Conservation (phyloP, 768 basidiomycete genomes). For the Phallus indusiatus region DNA sequence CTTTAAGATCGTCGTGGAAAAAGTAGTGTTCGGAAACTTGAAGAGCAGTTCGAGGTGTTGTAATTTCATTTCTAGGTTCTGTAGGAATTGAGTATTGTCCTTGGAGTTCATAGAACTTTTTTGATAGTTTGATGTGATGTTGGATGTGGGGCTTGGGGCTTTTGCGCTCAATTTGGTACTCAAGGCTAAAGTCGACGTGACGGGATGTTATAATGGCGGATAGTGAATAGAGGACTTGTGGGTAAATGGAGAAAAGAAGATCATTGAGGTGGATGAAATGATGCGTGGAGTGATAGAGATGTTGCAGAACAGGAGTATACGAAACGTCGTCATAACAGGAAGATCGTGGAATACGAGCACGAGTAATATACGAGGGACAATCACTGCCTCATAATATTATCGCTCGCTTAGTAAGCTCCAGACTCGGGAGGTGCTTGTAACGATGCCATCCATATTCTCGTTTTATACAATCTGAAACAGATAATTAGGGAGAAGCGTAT, state of each 20-base stretch:
- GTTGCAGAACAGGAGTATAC: no score
- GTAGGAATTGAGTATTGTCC: neutral
- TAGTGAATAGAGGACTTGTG: no score
- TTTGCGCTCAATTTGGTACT: no score
- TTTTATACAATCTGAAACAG: constrained; percentile 69
- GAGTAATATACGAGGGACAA: neutral
- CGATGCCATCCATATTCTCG: constrained; percentile 92
- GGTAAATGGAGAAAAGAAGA: no score
- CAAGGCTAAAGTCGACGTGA: no score
- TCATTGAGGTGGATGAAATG: no score
- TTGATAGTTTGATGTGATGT: no score
- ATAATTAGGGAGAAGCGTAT: constrained; percentile 7
- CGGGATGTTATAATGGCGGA: no score
- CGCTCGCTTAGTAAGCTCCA: neutral
- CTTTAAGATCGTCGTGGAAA: neutral
- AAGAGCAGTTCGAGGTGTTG: neutral
- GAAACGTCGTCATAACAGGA: no score
- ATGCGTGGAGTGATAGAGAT: no score
- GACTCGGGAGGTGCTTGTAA: constrained; percentile 16
- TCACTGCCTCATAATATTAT: neutral
- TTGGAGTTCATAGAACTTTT: neutral
- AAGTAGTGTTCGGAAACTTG: neutral
- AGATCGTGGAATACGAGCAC: neutral
- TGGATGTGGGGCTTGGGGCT: no score
- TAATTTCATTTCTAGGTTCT: neutral